Conservation (phyloP, 2,329 filamentous ascomycete genomes). For the Fusarium sterilihyphosum region DNA sequence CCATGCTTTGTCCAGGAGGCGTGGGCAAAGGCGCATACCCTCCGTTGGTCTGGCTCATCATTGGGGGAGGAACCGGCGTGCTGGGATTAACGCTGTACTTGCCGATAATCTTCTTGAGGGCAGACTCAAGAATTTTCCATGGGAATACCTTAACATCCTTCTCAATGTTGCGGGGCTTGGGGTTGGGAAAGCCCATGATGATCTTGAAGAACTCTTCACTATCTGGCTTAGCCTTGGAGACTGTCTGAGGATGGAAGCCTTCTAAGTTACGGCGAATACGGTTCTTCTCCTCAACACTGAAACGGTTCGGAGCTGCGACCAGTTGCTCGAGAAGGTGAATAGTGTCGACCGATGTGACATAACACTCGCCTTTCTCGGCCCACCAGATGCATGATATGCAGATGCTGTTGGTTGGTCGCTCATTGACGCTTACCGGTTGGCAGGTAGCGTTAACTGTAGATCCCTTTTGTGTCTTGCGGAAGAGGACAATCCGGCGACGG, state of each 20-base stretch:
- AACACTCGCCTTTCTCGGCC: constrained; percentile 91
- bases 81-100: constrained; percentile 79
- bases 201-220: constrained; percentile 99
- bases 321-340: constrained; percentile 94
- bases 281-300: constrained; percentile 98
- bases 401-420: constrained; percentile 84
- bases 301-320: constrained; percentile 77
- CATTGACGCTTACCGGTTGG: constrained; percentile 79
- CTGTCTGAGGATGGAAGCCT: constrained; percentile 89
- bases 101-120: constrained; percentile 96
- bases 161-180: constrained; percentile 97
- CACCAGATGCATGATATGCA: constrained; percentile 98
- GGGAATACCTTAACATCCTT: constrained; percentile 99
- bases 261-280: constrained; percentile 95
- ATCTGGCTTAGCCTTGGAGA: constrained; percentile 91
- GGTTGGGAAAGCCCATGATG: constrained; percentile 96
- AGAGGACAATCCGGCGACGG: constrained; percentile 86
- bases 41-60: constrained; percentile 53
- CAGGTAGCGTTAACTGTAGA: constrained; percentile 86
- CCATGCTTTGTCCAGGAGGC: constrained; percentile 53
- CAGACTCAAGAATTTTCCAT: constrained; percentile 88
- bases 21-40: constrained; percentile 59
- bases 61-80: constrained; percentile 50
- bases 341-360: constrained; percentile 95
- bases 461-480: constrained; percentile 82